Conservation (phyloP, 2,329 filamentous ascomycete genomes). For the Botrytis porri region DNA sequence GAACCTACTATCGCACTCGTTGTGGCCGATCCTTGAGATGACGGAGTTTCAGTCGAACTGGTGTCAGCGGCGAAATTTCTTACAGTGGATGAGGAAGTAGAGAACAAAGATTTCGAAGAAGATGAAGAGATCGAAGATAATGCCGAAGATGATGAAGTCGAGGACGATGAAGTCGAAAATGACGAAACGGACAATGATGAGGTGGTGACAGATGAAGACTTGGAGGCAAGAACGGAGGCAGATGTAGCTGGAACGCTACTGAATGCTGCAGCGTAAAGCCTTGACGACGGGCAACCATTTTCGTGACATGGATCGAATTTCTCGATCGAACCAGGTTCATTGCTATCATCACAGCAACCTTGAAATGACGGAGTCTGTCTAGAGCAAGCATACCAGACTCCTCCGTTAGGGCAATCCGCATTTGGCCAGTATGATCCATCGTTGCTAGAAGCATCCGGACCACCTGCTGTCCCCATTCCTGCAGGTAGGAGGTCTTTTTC, state of each 20-base stretch:
- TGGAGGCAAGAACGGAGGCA: neutral
- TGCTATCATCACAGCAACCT: conserved; percentile 4
- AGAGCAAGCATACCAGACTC: neutral
- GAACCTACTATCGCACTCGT: neutral
- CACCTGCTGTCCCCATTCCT: conserved; percentile 21
- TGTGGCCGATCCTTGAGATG: neutral
- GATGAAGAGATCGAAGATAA: neutral
- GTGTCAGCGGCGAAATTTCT: neutral
- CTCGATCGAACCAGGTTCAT: neutral
- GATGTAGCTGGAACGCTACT: neutral
- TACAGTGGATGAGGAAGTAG: neutral
- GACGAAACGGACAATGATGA: neutral
- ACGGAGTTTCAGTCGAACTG: neutral
- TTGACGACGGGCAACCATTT: neutral
- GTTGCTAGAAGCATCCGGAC: neutral
- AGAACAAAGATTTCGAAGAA: neutral
- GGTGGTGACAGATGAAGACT: too few species aligned
- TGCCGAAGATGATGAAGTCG: neutral
- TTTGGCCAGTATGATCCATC: conserved; percentile 4
- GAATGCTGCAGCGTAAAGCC: neutral
- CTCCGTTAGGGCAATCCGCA: conserved; percentile 11
- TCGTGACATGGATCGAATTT: neutral
- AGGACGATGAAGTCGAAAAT: neutral
- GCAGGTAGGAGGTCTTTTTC: conserved; percentile 22
- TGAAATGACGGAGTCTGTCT: conserved; percentile 1